Conservation (phyloP, 371 early-diverging fungal species). For the Thermomucor indicae-seudaticae region DNA sequence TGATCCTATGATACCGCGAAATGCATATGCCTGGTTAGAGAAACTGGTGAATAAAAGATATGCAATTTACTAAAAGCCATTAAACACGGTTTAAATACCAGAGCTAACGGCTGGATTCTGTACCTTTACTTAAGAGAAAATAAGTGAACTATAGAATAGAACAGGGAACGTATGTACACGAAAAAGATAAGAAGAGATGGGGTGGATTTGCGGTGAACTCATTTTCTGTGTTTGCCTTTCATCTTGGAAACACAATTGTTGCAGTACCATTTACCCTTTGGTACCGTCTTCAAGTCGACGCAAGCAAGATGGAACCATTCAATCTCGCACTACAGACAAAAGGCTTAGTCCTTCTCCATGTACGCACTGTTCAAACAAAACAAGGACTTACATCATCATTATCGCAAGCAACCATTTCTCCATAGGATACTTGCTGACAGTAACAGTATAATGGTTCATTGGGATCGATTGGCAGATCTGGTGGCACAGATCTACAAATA, state of each 20-base stretch:
- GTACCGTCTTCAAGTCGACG: conserved; percentile 80
- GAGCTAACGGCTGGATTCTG: no score
- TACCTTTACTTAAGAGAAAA: no score
- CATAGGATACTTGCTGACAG: conserved; percentile 93
- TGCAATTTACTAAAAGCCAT: no score
- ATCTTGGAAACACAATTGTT: conserved; percentile 62
- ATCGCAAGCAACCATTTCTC: conserved; percentile 98
- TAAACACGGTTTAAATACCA: no score
- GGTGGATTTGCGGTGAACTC: no score
- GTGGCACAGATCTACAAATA: conserved; percentile 25
- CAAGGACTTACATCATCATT: conserved; percentile 75
- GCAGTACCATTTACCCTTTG: conserved; percentile 94
- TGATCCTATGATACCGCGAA: conserved; percentile 12
- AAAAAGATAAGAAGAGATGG: no score
- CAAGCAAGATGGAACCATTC: conserved; percentile 97
- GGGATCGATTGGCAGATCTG: conserved; percentile 87
- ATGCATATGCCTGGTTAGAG: no score
- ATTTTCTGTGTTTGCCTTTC: conserved; percentile 56
- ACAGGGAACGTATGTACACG: no score
- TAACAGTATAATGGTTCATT: conserved; percentile 95
- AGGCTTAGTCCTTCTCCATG: neutral
- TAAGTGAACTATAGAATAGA: no score
- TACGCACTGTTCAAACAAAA: no score
- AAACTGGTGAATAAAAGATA: no score
- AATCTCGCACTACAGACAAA: conserved; percentile 67